phyloP scores from a whole-genome alignment of 345 rosid species.

The Acer yangbiense region DNA sequence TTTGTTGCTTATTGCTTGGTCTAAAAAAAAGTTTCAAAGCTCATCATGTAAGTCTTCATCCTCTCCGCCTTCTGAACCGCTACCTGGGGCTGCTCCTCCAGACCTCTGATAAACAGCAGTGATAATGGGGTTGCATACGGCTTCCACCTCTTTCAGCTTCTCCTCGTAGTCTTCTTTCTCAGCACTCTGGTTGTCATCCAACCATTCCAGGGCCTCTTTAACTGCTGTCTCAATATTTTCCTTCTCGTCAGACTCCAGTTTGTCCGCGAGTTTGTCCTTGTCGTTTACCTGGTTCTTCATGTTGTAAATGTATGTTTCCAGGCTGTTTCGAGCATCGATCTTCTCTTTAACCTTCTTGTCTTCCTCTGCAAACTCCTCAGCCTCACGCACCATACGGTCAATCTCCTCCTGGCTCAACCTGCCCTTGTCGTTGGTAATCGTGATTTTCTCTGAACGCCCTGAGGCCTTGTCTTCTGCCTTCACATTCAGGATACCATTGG shows the following conservation, averaged over 20 bases:
- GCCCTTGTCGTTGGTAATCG: constrained; percentile 6
- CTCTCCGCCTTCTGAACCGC: background rate
- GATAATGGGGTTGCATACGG: constrained; percentile 30
- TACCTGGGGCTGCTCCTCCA: background rate
- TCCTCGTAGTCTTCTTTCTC: constrained; percentile 32
- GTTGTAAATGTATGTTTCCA: constrained; percentile 33
- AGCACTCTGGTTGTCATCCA: constrained; percentile 35
- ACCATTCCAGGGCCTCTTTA: constrained; percentile 19
- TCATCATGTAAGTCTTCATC: background rate
- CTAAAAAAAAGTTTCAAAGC: background rate
- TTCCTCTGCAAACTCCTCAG: constrained; percentile 20
- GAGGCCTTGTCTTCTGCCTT: constrained; percentile 15
- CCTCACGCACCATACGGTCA: constrained; percentile 13
- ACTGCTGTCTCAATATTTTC: constrained; percentile 31
- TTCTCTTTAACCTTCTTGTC: constrained; percentile 23
- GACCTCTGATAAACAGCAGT: background rate
- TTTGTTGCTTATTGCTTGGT: background rate
- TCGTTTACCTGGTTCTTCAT: constrained; percentile 20
- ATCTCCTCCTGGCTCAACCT: constrained; percentile 8
- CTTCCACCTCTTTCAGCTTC: constrained; percentile 32
- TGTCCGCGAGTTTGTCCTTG: constrained; percentile 29
- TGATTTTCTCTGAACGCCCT: background rate
- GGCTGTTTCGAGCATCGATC: constrained; percentile 32
- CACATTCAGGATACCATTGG: constrained; percentile 8
- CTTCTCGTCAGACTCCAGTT: constrained; percentile 33